Evolutionary conservation across 768 basidiomycete genomes (phyloP), one percentile per base, ranked within the genome.

Genomic region (Collybia nuda): DNA sequence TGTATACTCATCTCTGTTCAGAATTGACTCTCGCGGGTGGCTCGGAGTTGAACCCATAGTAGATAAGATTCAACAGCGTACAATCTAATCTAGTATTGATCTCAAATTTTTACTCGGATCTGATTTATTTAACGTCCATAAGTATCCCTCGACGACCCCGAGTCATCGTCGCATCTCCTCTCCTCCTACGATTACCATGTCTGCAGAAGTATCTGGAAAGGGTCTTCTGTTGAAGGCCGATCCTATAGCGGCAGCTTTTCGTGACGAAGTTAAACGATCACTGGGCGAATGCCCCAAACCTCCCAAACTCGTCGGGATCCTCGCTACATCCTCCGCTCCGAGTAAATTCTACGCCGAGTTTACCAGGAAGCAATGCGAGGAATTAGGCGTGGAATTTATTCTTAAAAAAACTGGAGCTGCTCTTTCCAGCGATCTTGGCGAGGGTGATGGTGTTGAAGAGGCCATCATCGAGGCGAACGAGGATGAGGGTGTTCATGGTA

Each of bases 391-490:
- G 45, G 80, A 85, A 29, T 99, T 93, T 64, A 84, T 90, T 44
- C 75, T 99, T 51, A 84, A 82, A 59, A 74, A 71, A 52, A 85
- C 84, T 6, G 92, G 89, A 0, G 78, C 81, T 4, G 85, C 85
- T 3, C 68, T 76, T 19, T 75, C 76, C 19, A 73, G 71, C 2
- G 76, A 78, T 64, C 70, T 82, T 5, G 81, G 75, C 0, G 88
- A 90, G 40, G 91, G 91, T 0, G 92, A 94, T 24, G 94, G 91
- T 9, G 93, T 94, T 6, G 97, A 99, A 67, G 91, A 96, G 66
- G 95, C 90, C 6, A 96, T 98, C 57, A 86, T 98, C 26, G 90
- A 93, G 61, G 93, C 95, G 6, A 99, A 99, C 62, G 88, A 89
- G 54, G 94, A 98, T 62, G 72, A 74, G 12, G 76, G 73, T 48